Evolutionary conservation across 441 rosid genomes (phyloP), one percentile per base, ranked within the genome.

Genomic region (Aquilaria agallochum): DNA sequence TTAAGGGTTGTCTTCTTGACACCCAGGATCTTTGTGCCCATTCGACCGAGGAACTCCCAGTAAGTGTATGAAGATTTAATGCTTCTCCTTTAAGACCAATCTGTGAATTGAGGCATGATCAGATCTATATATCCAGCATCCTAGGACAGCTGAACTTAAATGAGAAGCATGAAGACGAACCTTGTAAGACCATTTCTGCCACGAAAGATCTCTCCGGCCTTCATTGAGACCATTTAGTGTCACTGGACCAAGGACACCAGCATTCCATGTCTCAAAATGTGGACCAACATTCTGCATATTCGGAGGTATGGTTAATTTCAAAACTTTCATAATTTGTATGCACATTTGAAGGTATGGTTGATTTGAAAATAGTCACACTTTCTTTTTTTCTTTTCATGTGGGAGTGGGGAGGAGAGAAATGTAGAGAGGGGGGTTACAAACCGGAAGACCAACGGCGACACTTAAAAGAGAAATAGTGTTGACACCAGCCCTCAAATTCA

Each of bases 131-230:
- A 40, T 56, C 46, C 52, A 13, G 58, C 50, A 55, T 36, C 27
- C 33, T n/a, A 14, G 65, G 44, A 15, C 7, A 55, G 33, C 5
- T 42, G 15, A 48, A 36, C 45, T 40, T 0, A 40, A 10, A 40
- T 5, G 48, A 57, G 51, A 57, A 57, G 52, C 46, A 56, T 34
- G 66, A 56, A 60, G 49, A 59, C 46, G 63, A 73, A 92, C 99
- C 96, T 88, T 88, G 73, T 95, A 95, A 52, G 95, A 68, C 99
- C 99, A 95, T 69, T 86, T 92, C 80, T 92, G 96, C 99, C 99
- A 89, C 27, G 99, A 83, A 61, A 95, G 67, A 72, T 95, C 99
- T 70, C 83, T 81, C 58, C 80, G 74, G 53, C 99, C 99, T 40
- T 79, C 91, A 55, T 76, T 73, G 53, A 91, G 85, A 68, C 97